Evolutionary conservation across 805 yeast genomes (phyloP).

Genomic region (Ogataea trehalophila): DNA sequence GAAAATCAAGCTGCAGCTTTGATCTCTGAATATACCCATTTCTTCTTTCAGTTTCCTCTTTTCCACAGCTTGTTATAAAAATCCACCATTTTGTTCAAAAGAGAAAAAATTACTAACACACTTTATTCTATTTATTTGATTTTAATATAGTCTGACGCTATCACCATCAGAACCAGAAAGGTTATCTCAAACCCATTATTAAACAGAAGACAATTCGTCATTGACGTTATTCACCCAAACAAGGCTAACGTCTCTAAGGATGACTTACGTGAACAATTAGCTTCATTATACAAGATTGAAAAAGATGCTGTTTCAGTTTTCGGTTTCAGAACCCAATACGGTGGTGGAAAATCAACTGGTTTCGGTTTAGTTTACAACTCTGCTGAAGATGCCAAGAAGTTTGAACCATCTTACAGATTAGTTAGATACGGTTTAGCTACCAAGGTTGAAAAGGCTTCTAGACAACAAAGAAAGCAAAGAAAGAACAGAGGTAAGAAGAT

Average conservation of each 20-base stretch:
- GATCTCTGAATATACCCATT: too few relatives aligned
- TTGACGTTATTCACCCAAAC: constrained; percentile 99
- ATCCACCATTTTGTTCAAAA: too few relatives aligned
- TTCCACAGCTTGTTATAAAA: too few relatives aligned
- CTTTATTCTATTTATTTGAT: constrained; percentile 1
- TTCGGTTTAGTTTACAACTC: constrained; percentile 99
- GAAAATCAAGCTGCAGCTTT: too few relatives aligned
- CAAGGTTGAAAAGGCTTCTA: constrained; percentile 94
- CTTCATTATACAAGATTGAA: constrained; percentile 61
- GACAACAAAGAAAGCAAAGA: constrained; percentile 99
- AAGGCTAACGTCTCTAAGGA: constrained; percentile 98
- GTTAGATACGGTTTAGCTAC: constrained; percentile 97
- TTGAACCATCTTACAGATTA: constrained; percentile 99
- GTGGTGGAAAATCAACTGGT: constrained; percentile 99
- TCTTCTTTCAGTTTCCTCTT: too few relatives aligned
- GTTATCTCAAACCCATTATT: constrained; percentile 98
- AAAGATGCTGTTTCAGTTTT: constrained; percentile 82
- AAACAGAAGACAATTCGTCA: constrained; percentile 99
- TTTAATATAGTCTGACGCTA: constrained; percentile 84
- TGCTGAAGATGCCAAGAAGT: constrained; percentile 94
- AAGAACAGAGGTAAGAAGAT: constrained; percentile 99
- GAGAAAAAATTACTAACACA: constrained; percentile 14
- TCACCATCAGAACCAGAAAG: constrained; percentile 99
- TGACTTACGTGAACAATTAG: constrained; percentile 80
- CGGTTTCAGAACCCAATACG: constrained; percentile 99